These are phyloP conservation scores for Mycena alexandri DNA, from an alignment of 768 basidiomycete genomes.

Conservation along the genomic window DNA sequence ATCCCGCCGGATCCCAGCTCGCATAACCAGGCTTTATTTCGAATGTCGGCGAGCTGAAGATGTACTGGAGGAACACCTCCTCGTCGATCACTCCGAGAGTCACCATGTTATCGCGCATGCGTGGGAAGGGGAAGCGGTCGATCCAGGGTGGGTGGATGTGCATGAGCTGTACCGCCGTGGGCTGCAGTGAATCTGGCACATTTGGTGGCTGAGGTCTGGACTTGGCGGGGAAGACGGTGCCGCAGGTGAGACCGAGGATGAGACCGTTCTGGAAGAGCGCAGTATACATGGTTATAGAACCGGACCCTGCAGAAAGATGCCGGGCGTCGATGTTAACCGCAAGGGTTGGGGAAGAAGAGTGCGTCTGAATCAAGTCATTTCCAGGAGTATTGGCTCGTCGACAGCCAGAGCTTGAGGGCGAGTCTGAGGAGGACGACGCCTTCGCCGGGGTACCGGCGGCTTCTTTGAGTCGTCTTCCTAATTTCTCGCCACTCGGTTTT, in stretches of 20 bases:
- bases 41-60: neutral
- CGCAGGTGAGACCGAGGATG: neutral
- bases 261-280: neutral
- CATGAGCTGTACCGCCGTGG: neutral
- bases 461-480: slow-evolving; percentile 1
- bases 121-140: slow-evolving; percentile 1
- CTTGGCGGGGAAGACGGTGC: neutral
- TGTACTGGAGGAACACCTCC: neutral
- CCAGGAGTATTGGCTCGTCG: neutral
- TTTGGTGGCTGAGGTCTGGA: neutral
- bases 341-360: too few species aligned
- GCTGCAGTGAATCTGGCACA: neutral
- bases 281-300: neutral
- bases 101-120: slow-evolving; percentile 3
- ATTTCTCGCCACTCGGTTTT: neutral
- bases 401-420: neutral
- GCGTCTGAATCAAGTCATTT: neutral
- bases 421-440: neutral
- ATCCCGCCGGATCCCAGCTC: neutral
- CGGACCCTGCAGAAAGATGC: neutral
- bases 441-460: neutral
- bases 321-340: neutral
- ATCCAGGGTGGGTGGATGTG: neutral
- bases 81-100: neutral
- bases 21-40: neutral